phyloP scores from a whole-genome alignment of 305 asterid genomes.

The Rubia peregrina region DNA sequence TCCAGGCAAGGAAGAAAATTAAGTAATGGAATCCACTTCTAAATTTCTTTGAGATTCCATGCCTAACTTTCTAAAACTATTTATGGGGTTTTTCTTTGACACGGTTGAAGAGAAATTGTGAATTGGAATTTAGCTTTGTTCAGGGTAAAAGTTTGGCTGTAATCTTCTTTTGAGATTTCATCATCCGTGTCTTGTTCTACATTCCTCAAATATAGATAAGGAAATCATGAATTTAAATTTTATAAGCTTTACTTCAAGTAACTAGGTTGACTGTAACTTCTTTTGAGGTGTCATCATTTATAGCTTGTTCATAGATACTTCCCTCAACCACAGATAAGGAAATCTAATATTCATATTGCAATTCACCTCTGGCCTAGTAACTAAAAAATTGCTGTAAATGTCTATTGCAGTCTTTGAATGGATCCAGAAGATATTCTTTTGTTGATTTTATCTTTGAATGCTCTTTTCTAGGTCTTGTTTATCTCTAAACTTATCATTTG shows the following conservation, averaged over 20 bases:
- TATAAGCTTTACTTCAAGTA: not conserved
- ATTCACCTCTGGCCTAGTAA: not conserved
- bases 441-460: not conserved
- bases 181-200: not conserved
- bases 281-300: not conserved
- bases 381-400: not conserved
- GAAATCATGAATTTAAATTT: not conserved
- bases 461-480: not conserved
- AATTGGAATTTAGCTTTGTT: not conserved
- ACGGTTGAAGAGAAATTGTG: not conserved
- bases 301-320: not conserved
- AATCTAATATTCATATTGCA: not conserved
- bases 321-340: not conserved
- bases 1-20: not conserved
- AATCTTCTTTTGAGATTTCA: not conserved
- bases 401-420: not conserved
- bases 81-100: not conserved
- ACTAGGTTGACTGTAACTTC: not conserved
- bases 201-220: not conserved
- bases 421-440: not conserved
- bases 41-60: not conserved
- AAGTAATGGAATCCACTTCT: not conserved
- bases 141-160: not conserved
- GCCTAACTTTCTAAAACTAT: not conserved
- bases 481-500: conserved; percentile 14